Conservation (phyloP, 2,329 filamentous ascomycete species). For the Ophiocordyceps camponoti-rufipedis region DNA sequence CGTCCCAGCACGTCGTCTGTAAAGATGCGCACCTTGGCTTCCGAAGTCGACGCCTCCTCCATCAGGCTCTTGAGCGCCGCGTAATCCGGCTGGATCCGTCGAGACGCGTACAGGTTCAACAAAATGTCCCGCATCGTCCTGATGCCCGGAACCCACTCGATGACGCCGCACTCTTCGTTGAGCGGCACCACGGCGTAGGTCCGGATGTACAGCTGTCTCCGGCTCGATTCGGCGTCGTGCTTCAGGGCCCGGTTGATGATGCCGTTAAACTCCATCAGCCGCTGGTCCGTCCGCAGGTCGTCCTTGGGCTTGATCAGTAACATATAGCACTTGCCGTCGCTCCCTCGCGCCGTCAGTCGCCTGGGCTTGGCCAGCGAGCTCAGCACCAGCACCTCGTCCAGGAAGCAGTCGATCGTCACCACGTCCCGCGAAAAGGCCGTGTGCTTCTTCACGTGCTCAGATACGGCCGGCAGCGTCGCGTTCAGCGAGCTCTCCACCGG, state of each 20-base stretch:
- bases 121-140: constrained; percentile 89
- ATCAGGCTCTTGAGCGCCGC: constrained; percentile 40
- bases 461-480: constrained; percentile 57
- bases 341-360: constrained; percentile 73
- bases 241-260: constrained; percentile 96
- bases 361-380: constrained; percentile 85
- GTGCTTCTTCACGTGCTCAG: constrained; percentile 58
- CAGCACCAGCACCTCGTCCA: constrained; percentile 77
- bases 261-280: constrained; percentile 96
- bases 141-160: constrained; percentile 96
- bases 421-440: constrained; percentile 76
- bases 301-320: constrained; percentile 96
- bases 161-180: constrained; percentile 93
- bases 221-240: constrained; percentile 75
- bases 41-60: constrained; percentile 41
- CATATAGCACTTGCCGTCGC: constrained; percentile 75
- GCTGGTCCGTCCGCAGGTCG: constrained; percentile 90
- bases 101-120: constrained; percentile 57
- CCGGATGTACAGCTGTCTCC: constrained; percentile 82
- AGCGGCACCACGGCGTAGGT: constrained; percentile 94
- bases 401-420: constrained; percentile 63
- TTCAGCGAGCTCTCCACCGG: constrained; percentile 74
- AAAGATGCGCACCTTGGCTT: constrained; percentile 51
- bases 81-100: constrained; percentile 55
- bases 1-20: constrained; percentile 42